Conservation (phyloP, 208 protist genomes). For the Crithidia mellificae region DNA sequence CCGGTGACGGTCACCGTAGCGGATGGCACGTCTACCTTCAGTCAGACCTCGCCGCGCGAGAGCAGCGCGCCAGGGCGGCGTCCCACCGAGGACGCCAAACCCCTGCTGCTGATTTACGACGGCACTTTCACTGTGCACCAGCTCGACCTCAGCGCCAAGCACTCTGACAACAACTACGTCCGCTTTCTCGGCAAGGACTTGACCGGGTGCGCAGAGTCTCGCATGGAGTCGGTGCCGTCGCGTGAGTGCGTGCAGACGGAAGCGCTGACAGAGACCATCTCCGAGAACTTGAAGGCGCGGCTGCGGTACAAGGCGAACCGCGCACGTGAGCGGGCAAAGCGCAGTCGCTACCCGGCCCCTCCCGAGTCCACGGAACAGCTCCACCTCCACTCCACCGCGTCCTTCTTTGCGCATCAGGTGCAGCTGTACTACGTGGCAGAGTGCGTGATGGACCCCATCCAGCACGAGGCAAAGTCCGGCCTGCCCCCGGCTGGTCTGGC, state of each 20-base stretch:
- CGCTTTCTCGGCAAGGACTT: slow-evolving; percentile 63
- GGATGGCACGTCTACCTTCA: slow-evolving; percentile 6
- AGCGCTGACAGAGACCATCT: slow-evolving; percentile 74
- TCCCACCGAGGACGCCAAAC: not conserved
- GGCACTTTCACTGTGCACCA: slow-evolving; percentile 70
- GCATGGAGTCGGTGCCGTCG: slow-evolving; percentile 62
- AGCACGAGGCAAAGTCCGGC: not conserved
- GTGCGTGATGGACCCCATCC: slow-evolving; percentile 34
- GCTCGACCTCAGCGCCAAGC: slow-evolving; percentile 60
- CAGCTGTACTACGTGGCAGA: slow-evolving; percentile 78
- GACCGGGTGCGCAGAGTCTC: slow-evolving; percentile 62
- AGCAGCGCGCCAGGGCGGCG: not conserved
- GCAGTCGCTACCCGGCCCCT: slow-evolving; percentile 62
- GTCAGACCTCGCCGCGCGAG: not conserved
- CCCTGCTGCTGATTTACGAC: slow-evolving; percentile 52
- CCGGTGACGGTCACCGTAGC: not conserved
- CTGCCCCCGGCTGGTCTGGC: not conserved
- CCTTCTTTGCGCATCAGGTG: slow-evolving; percentile 73
- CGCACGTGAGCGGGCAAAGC: slow-evolving; percentile 58
- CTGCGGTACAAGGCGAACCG: slow-evolving; percentile 51
- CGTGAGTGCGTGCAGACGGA: slow-evolving; percentile 85
- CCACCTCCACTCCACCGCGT: slow-evolving; percentile 59
- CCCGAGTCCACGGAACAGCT: slow-evolving; percentile 70
- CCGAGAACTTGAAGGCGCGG: slow-evolving; percentile 41
- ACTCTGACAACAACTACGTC: slow-evolving; percentile 68